phyloP scores from a whole-genome alignment of 768 basidiomycete species.

The Daedaleopsis sinensis region DNA sequence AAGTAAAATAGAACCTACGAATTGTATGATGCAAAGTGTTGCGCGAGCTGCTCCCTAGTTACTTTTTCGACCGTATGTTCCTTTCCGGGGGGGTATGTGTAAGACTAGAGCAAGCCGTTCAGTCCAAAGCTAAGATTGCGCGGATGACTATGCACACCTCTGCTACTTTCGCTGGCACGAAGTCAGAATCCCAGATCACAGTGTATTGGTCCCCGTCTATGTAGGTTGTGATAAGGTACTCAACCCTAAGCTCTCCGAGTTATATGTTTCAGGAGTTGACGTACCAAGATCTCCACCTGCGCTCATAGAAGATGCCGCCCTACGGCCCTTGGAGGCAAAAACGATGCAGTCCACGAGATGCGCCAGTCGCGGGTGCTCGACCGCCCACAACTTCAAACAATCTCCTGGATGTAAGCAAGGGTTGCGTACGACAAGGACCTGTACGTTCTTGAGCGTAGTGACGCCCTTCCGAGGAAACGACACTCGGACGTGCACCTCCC shows the following conservation, averaged over 20 bases:
- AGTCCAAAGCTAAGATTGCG: neutral
- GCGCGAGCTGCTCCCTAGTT: constrained; percentile 58
- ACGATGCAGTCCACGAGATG: constrained; percentile 72
- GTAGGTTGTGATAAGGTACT: neutral
- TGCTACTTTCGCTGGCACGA: constrained; percentile 56
- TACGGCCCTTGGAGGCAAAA: constrained; percentile 62
- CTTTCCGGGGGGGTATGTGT: constrained; percentile 67
- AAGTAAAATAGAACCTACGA: constrained; percentile 40
- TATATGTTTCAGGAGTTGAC: neutral
- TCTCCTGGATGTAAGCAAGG: constrained; percentile 75
- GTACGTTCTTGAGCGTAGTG: constrained; percentile 57
- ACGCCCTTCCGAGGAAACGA: constrained; percentile 52
- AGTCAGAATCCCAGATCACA: constrained; percentile 69
- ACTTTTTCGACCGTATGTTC: constrained; percentile 51
- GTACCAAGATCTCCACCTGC: constrained; percentile 70
- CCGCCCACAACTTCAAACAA: constrained; percentile 65
- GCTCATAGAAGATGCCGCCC: constrained; percentile 70
- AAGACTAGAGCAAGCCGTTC: constrained; percentile 45
- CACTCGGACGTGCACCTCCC: constrained; percentile 65
- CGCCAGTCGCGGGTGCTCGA: constrained; percentile 47
- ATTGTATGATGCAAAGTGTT: constrained; percentile 68
- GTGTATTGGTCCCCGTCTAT: constrained; percentile 62
- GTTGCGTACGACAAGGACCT: constrained; percentile 68
- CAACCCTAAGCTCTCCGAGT: too few relatives aligned
- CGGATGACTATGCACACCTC: constrained; percentile 42